Percentiles rank a stretch among this genome's conserved stretches.
These are phyloP conservation scores for Penicillium flavigenum DNA, from an alignment of 495 filamentous ascomycete species.

Conservation along the genomic window DNA sequence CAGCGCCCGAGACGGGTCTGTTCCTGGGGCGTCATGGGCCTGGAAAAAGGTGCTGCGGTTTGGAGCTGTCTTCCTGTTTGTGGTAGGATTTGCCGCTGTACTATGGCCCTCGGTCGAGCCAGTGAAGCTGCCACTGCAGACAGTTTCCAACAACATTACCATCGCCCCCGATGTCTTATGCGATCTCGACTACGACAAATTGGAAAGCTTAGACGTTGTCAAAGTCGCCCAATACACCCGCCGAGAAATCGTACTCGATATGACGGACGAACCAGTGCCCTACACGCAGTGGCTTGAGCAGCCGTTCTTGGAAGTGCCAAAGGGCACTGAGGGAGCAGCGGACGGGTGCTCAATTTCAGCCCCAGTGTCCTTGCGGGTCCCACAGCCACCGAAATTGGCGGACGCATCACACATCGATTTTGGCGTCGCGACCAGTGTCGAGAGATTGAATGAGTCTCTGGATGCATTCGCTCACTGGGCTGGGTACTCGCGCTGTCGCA, in stretches of 20 bases:
- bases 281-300: constrained; percentile 35
- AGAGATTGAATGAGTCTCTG: constrained; percentile 56
- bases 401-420: constrained; percentile 58
- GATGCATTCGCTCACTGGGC: constrained; percentile 62
- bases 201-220: constrained; percentile 31
- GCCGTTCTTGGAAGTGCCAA: constrained; percentile 32
- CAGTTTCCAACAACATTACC: constrained; percentile 40
- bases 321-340: constrained; percentile 19
- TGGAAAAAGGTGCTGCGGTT: constrained; percentile 39
- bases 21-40: constrained; percentile 35
- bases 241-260: constrained; percentile 41
- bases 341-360: constrained; percentile 37
- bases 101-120: constrained; percentile 32
- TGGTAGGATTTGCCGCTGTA: constrained; percentile 24
- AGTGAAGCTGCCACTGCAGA: constrained; percentile 17
- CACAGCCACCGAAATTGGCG: constrained; percentile 29
- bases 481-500: constrained; percentile 51
- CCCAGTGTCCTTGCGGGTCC: constrained; percentile 38
- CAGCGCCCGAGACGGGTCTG: constrained; percentile 28
- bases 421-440: constrained; percentile 59
- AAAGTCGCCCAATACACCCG: constrained; percentile 42
- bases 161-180: constrained; percentile 35
- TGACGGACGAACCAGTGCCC: constrained; percentile 30
- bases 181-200: constrained; percentile 33
- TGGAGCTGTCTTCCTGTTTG: constrained; percentile 22